Evolutionary conservation across 2,329 filamentous ascomycete genomes (phyloP).

Genomic region (Ophiocordyceps robertsii): DNA sequence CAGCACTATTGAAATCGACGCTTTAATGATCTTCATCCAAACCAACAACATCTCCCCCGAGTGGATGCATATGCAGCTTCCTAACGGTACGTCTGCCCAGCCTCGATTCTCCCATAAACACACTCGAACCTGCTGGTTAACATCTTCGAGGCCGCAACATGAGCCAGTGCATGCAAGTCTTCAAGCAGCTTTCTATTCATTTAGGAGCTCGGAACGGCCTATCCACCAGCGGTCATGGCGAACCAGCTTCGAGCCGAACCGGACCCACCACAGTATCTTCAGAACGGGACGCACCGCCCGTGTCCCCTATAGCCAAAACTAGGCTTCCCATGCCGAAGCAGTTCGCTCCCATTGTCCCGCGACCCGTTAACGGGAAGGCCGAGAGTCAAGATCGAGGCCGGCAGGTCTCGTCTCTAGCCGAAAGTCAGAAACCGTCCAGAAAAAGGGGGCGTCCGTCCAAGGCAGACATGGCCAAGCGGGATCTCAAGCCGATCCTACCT

Average conservation of each 20-base stretch:
- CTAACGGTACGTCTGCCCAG: slow-evolving; percentile 20
- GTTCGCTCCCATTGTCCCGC: slow-evolving; percentile 10
- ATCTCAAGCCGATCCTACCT: slow-evolving; percentile 17
- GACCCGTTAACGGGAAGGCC: slow-evolving; percentile 6
- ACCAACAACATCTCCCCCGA: slow-evolving; percentile 25
- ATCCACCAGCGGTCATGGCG: slow-evolving; percentile 18
- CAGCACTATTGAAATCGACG: slow-evolving; percentile 33
- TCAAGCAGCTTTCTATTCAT: slow-evolving; percentile 22
- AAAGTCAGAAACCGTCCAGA: slow-evolving; percentile 11
- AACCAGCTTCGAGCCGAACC: slow-evolving; percentile 8
- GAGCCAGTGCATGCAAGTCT: slow-evolving; percentile 29
- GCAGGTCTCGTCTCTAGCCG: background rate
- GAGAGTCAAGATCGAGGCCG: background rate
- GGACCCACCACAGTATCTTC: background rate
- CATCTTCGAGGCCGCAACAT: slow-evolving; percentile 27
- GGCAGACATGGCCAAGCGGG: slow-evolving; percentile 23
- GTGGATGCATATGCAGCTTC: slow-evolving; percentile 35
- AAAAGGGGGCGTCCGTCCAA: slow-evolving; percentile 33
- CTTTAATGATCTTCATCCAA: slow-evolving; percentile 33
- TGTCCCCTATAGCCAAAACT: background rate
- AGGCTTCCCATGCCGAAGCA: background rate
- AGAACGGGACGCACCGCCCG: background rate
- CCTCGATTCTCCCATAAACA: background rate
- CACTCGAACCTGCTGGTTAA: background rate
- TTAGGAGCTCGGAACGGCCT: slow-evolving; percentile 20